Evolutionary conservation across 164 flowering plant genomes (phyloP).

Genomic region (Magnolia changhungtana): DNA sequence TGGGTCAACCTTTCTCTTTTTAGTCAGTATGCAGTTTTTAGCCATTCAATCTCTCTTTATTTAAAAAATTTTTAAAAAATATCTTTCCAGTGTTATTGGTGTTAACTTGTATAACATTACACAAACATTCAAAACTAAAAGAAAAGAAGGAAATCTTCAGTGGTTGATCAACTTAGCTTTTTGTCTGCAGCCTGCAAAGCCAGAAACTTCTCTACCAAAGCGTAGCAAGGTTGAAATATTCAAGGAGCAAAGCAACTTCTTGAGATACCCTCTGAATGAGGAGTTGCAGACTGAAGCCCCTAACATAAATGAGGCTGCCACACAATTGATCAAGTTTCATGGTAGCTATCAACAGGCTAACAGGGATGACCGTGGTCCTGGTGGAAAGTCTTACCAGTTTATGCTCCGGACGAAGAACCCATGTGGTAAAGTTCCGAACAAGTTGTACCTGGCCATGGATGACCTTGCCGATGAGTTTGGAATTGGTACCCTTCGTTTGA

Average conservation of each 20-base stretch:
- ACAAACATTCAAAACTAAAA: too few relatives aligned
- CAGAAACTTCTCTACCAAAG: constrained; percentile 57
- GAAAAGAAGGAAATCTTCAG: neutral
- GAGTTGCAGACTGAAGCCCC: constrained; percentile 82
- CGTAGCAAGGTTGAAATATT: constrained; percentile 95
- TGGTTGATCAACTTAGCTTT: constrained; percentile 4
- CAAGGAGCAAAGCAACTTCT: constrained; percentile 87
- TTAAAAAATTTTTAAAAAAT: too few relatives aligned
- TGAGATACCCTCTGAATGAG: constrained; percentile 94
- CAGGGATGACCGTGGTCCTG: constrained; percentile 70
- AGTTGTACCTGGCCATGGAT: constrained; percentile 91
- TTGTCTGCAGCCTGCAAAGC: constrained; percentile 71
- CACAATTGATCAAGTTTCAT: constrained; percentile 93
- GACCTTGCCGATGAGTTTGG: constrained; percentile 95
- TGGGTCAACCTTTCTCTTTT: too few relatives aligned
- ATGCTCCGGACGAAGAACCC: constrained; percentile 99
- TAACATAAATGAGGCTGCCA: constrained; percentile 79
- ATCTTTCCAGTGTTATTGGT: too few relatives aligned
- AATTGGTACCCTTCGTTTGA: constrained; percentile 89
- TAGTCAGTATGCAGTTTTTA: too few relatives aligned
- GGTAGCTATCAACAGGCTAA: constrained; percentile 94
- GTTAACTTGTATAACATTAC: too few relatives aligned
- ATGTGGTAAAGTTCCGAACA: constrained; percentile 88
- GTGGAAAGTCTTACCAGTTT: constrained; percentile 62
- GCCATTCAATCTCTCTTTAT: too few relatives aligned